A percentile compares a stretch with the other conserved stretches of the same genome.
These are phyloP conservation scores for Vitis vinifera DNA, from an alignment of 164 flowering plant genomes.

Conservation along the genomic window ASM3070453v1 NC_081811.1:24742501-24743000, in stretches of 20 bases:
- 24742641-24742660: slow-evolving; percentile 71
- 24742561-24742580: slow-evolving; percentile 36
- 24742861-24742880: no score
- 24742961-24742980: no score
- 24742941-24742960: no score
- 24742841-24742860: slow-evolving; percentile 1
- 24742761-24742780: slow-evolving; percentile 42
- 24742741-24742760: slow-evolving; percentile 63
- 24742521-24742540: slow-evolving; percentile 87
- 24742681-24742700: slow-evolving; percentile 63
- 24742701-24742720: slow-evolving; percentile 30
- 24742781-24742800: slow-evolving; percentile 37
- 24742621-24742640: slow-evolving; percentile 77
- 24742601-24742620: slow-evolving; percentile 56
- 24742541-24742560: slow-evolving; percentile 62
- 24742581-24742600: slow-evolving; percentile 30
- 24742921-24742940: no score
- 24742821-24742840: neutral
- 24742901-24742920: no score
- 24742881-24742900: no score
- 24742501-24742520: slow-evolving; percentile 51
- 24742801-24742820: slow-evolving; percentile 70
- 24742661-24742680: slow-evolving; percentile 79
- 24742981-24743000: neutral
- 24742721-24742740: slow-evolving; percentile 52